These are phyloP conservation scores for Candida oleophila DNA, from an alignment of 805 yeast genomes.

Conservation along the genomic window DNA sequence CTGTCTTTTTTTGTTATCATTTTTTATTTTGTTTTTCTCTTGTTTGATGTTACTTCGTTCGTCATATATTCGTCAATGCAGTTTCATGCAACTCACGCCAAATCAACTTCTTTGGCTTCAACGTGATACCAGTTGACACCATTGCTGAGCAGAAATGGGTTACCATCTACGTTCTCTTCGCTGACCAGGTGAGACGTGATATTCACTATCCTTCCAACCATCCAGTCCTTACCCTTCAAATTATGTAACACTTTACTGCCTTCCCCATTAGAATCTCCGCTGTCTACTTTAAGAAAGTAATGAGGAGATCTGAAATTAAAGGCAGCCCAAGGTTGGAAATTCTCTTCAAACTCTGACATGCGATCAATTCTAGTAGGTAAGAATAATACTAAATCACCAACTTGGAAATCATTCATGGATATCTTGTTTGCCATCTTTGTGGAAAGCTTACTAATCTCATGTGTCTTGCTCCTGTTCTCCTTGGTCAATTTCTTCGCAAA, in stretches of 20 bases:
- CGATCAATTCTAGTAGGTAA: conserved; percentile 67
- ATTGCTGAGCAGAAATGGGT: conserved; percentile 64
- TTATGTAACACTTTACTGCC: background rate
- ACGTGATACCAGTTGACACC: conserved; percentile 67
- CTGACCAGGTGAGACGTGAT: conserved; percentile 56
- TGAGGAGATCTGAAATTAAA: conserved; percentile 88
- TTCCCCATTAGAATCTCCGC: conserved; percentile 14
- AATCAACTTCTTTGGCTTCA: conserved; percentile 47
- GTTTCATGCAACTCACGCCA: background rate
- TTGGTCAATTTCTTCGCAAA: conserved; percentile 82
- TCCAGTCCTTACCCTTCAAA: conserved; percentile 66
- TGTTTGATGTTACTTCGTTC: background rate
- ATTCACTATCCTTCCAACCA: conserved; percentile 66
- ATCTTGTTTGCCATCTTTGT: conserved; percentile 50
- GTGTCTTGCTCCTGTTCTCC: conserved; percentile 56
- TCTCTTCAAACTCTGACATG: conserved; percentile 16
- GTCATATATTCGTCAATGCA: no score
- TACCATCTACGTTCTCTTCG: conserved; percentile 41
- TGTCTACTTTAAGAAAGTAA: conserved; percentile 59
- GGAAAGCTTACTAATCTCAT: conserved; percentile 41
- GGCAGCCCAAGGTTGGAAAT: conserved; percentile 81
- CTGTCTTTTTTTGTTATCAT: background rate
- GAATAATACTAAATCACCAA: conserved; percentile 79
- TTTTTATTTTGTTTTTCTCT: background rate
- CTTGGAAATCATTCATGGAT: conserved; percentile 63